Evolutionary conservation across 495 filamentous ascomycete genomes (phyloP), one percentile per base, ranked within the genome.

Genomic region (Lasiosphaeria ovina): DNA sequence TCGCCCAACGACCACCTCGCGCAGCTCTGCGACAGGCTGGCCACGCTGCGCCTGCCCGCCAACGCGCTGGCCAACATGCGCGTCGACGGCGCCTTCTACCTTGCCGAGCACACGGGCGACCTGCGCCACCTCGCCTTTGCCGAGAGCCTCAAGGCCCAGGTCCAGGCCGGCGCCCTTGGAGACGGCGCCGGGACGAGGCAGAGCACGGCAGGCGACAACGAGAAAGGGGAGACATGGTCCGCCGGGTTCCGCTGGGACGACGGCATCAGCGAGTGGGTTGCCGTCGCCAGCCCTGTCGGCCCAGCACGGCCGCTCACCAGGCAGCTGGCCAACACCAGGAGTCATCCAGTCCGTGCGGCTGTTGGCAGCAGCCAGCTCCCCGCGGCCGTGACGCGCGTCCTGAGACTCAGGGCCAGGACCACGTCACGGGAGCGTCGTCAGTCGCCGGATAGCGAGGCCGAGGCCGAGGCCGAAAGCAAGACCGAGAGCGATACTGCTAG

Each of bases 211-310:
- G 24, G 24, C 24, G 24, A 2, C 24, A 24, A 9, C 7, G 17
- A 17, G 9, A 44, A 14, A 36, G 8, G 8, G 36, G 51, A 16
- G 5, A 51, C 24, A 7, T 51, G 45, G 4, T 72, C 74, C 45
- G 63, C 69, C n/a, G 70, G 75, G n/a, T 80, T 75, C 62, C 70
- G 73, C 10, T 81, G 78, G 78, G 79, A 81, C 61, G 78, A 79
- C 59, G 79, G 77, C 14, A 80, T 81, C 67, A 72, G 78, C 55
- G 79, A 81, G 66, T 81, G 79, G 79, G 74, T 81, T 14, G 75
- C 36, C 12, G 51, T 45, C 54, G 8, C 36, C 17, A 17, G 17
- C 32, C 35, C 36, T 17, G 3, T 24, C n/a, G 31, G 11, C 33
- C 54, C 31, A 45, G 12, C 31, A 45, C 4, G 36, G 14, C 34